These are phyloP conservation scores for Fistulinella staudtii DNA, from an alignment of 1,284 basidiomycete species.

Conservation along the genomic window DNA sequence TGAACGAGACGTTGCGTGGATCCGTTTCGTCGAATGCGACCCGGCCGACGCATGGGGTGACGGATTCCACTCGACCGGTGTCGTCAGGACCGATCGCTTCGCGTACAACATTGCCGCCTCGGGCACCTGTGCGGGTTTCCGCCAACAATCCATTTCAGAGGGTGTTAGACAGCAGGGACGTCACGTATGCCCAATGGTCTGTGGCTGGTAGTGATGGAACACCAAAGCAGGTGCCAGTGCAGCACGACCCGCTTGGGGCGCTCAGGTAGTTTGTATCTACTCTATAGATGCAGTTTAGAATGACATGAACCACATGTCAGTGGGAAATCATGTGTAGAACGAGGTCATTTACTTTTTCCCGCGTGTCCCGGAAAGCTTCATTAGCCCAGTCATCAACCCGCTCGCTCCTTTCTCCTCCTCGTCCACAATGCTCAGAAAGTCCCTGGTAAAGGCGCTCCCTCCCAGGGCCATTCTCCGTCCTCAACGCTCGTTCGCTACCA, in stretches of 20 bases:
- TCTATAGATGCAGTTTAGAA: background rate
- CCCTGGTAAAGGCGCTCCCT: constrained; percentile 40
- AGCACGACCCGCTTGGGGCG: constrained; percentile 64
- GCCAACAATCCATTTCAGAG: constrained; percentile 30
- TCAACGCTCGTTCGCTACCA: constrained; percentile 59
- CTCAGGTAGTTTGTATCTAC: constrained; percentile 31
- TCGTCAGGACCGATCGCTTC: constrained; percentile 40
- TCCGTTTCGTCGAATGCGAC: constrained; percentile 16
- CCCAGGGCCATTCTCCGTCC: constrained; percentile 45
- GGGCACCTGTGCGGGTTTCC: constrained; percentile 28
- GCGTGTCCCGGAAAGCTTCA: background rate
- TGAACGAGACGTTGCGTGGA: constrained; percentile 25
- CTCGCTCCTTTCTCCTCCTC: constrained; percentile 1
- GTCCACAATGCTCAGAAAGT: constrained; percentile 30
- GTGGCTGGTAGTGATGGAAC: constrained; percentile 33
- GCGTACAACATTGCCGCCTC: constrained; percentile 11
- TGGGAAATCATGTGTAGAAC: constrained; percentile 26
- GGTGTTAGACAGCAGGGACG: constrained; percentile 9
- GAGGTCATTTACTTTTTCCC: constrained; percentile 1
- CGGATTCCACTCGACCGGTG: constrained; percentile 52
- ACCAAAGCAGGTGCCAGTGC: constrained; percentile 25
- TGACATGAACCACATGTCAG: no score
- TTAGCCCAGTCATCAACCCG: constrained; percentile 11
- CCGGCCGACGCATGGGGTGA: constrained; percentile 35
- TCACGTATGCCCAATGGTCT: constrained; percentile 3